A percentile compares a stretch with the other conserved stretches of the same genome.
Evolutionary conservation across 1,284 basidiomycete genomes (phyloP).

Genomic region (Sporisorium iseilematis-ciliati): DNA sequence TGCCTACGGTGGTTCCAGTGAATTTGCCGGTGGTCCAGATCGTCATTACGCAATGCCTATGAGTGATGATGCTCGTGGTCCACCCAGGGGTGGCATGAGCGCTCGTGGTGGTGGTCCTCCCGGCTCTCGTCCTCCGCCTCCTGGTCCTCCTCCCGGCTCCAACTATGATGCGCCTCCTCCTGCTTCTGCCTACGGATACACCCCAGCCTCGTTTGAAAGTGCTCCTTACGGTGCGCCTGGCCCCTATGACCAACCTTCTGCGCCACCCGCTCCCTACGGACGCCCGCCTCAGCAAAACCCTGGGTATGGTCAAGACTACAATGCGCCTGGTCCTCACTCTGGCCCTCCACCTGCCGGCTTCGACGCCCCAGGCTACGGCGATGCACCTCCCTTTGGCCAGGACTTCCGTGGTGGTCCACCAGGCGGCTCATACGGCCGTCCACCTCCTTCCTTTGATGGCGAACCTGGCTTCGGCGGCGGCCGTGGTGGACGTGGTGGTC

Average conservation of each 20-base stretch:
- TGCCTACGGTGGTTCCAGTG: conserved; percentile 28
- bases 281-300: conserved; percentile 19
- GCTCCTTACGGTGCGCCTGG: conserved; percentile 21
- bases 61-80: conserved; percentile 19
- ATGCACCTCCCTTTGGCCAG: conserved; percentile 19
- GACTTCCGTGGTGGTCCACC: conserved; percentile 22
- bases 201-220: conserved; percentile 28
- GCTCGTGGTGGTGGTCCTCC: conserved; percentile 28
- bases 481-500: conserved; percentile 24
- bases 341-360: conserved; percentile 17
- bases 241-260: conserved; percentile 18
- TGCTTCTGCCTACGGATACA: conserved; percentile 25
- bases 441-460: conserved; percentile 21
- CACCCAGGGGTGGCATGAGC: conserved; percentile 39
- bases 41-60: conserved; percentile 38
- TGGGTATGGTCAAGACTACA: conserved; percentile 29
- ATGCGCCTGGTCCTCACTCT: conserved; percentile 3
- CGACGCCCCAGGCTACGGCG: conserved; percentile 22
- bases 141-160: conserved; percentile 14
- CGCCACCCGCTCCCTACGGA: conserved; percentile 22
- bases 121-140: conserved; percentile 22
- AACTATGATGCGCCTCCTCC: conserved; percentile 16
- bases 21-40: conserved; percentile 40
- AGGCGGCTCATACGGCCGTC: conserved; percentile 21
- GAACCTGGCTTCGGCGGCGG: conserved; percentile 30